phyloP scores from a whole-genome alignment of 257 asterid species.

The Linaria vulgaris region DNA sequence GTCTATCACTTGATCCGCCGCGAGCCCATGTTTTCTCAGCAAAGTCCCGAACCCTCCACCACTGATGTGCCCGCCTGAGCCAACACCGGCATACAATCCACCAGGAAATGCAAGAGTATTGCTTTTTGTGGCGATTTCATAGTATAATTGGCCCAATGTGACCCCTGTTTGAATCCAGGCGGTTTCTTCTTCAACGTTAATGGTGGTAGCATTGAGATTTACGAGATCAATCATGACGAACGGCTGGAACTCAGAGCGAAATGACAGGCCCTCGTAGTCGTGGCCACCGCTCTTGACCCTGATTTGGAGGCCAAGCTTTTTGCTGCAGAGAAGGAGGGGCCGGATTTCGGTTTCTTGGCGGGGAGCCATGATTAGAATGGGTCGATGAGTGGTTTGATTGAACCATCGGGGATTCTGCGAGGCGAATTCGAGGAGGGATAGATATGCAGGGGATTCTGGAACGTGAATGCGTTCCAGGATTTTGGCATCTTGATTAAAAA shows the following conservation, averaged over 20 bases:
- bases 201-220: conserved; percentile 15
- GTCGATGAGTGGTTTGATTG: conserved; percentile 24
- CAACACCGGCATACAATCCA: conserved; percentile 29
- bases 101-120: conserved; percentile 35
- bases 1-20: conserved; percentile 34
- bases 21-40: conserved; percentile 35
- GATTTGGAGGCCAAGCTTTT: conserved; percentile 22
- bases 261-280: conserved; percentile 41
- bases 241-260: conserved; percentile 16
- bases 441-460: conserved; percentile 20
- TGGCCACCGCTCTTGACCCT: conserved; percentile 40
- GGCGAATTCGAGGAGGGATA: conserved; percentile 10
- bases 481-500: background rate
- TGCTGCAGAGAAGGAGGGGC: conserved; percentile 27
- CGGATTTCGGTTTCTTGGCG: conserved; percentile 16
- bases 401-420: conserved; percentile 33
- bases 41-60: conserved; percentile 38
- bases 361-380: conserved; percentile 23
- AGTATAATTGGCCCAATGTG: conserved; percentile 32
- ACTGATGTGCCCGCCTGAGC: conserved; percentile 39
- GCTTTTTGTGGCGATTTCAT: conserved; percentile 29
- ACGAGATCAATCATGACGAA: conserved; percentile 31
- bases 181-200: conserved; percentile 25
- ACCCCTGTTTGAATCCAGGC: conserved; percentile 39
- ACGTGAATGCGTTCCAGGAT: conserved; percentile 14